Conservation (phyloP, 2,329 filamentous ascomycete genomes). For the Cytospora piceae region DNA sequence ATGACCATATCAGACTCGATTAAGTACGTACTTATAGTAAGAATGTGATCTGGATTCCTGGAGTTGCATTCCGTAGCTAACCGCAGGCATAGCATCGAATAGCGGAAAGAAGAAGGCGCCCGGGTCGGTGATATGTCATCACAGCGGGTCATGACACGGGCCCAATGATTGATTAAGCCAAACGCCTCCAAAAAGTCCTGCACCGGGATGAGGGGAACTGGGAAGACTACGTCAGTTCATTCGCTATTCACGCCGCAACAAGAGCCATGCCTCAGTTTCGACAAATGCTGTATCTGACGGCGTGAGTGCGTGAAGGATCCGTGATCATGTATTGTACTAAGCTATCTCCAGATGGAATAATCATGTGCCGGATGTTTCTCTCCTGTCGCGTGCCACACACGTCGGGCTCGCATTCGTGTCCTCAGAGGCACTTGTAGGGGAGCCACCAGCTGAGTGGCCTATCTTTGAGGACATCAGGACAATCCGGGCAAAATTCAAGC, state of each 20-base stretch:
- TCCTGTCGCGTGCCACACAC: conserved; percentile 54
- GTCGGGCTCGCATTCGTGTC: conserved; percentile 62
- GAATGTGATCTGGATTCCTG: too few species aligned
- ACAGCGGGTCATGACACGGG: neutral
- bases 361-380: conserved; percentile 42
- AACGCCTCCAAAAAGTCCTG: neutral
- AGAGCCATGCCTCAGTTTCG: conserved; percentile 2
- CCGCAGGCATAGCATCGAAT: neutral
- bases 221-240: neutral
- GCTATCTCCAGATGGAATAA: neutral
- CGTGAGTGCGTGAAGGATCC: neutral
- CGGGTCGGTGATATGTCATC: neutral
- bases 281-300: neutral
- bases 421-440: conserved; percentile 29
- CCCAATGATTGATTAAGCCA: neutral
- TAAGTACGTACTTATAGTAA: too few species aligned
- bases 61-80: too few species aligned
- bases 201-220: neutral
- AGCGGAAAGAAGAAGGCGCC: neutral
- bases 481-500: conserved; percentile 52
- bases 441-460: conserved; percentile 43
- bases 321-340: neutral
- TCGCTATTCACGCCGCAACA: neutral
- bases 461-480: conserved; percentile 56
- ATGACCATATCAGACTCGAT: too few species aligned